Evolutionary conservation across 768 basidiomycete species (phyloP).

Genomic region (Phanerochaete carnosa): DNA sequence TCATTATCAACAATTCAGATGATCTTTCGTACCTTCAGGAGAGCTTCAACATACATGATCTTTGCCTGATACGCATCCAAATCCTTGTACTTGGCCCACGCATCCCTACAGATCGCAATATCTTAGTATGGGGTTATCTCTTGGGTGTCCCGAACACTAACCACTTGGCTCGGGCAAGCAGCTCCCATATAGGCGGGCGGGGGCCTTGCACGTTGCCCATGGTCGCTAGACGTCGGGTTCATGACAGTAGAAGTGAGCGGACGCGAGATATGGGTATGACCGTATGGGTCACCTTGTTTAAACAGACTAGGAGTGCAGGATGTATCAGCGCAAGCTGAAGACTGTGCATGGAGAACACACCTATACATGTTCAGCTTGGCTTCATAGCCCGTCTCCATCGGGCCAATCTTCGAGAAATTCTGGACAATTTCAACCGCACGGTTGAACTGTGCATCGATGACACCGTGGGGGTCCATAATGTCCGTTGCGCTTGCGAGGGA

Average conservation of each 20-base stretch:
- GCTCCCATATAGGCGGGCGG: conserved; percentile 86
- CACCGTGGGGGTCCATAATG: conserved; percentile 59
- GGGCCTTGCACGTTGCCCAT: conserved; percentile 80
- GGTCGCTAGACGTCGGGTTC: conserved; percentile 54
- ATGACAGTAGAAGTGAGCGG: not conserved
- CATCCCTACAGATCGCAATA: conserved; percentile 58
- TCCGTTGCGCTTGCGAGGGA: not conserved
- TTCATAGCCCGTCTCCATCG: conserved; percentile 94
- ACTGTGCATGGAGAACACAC: conserved; percentile 33
- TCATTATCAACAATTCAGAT: not conserved
- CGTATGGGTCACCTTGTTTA: conserved; percentile 70
- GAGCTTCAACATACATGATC: conserved; percentile 83
- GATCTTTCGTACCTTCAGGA: conserved; percentile 60
- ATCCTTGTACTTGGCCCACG: conserved; percentile 92
- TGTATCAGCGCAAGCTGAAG: conserved; percentile 8
- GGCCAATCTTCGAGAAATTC: conserved; percentile 86
- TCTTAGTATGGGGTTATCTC: conserved; percentile 19
- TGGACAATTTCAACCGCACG: conserved; percentile 95
- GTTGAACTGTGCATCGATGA: conserved; percentile 85
- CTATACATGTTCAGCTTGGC: conserved; percentile 95
- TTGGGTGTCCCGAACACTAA: conserved; percentile 29
- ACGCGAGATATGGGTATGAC: not conserved
- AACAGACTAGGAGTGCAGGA: conserved; percentile 55
- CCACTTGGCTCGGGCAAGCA: conserved; percentile 94
- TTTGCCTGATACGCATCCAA: conserved; percentile 78